Evolutionary conservation across 2,329 filamentous ascomycete species (phyloP).

Genomic region (Huntiella moniliformis): DNA sequence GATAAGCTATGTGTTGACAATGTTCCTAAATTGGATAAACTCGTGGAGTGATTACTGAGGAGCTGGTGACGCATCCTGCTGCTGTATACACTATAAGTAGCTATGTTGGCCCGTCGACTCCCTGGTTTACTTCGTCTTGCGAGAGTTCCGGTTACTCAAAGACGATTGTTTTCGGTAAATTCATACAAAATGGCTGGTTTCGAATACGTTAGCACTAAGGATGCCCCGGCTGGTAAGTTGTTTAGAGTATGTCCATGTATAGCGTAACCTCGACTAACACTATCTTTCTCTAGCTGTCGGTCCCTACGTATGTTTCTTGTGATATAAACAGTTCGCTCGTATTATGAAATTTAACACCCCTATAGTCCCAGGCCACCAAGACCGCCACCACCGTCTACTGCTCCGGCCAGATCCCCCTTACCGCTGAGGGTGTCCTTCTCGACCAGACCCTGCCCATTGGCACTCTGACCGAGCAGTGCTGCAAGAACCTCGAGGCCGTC

Average conservation of each 20-base stretch:
- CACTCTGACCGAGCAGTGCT: constrained; percentile 43
- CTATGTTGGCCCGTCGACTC: constrained; percentile 2
- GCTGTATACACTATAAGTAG: constrained; percentile 1
- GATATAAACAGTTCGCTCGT: neutral
- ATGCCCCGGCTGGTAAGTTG: constrained; percentile 38
- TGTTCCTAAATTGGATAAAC: constrained; percentile 3
- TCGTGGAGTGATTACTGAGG: neutral
- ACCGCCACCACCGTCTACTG: constrained; percentile 46
- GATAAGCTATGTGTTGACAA: neutral
- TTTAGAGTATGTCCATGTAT: neutral
- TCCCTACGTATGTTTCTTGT: constrained; percentile 35
- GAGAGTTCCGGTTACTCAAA: neutral
- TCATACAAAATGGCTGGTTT: constrained; percentile 10
- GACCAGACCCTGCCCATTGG: constrained; percentile 34
- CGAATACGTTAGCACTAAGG: constrained; percentile 34
- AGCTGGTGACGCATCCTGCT: neutral
- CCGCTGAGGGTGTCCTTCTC: constrained; percentile 34
- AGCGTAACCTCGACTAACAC: neutral
- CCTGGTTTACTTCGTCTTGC: neutral
- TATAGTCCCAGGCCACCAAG: constrained; percentile 47
- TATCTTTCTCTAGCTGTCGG: constrained; percentile 30
- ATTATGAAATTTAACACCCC: constrained; percentile 2
- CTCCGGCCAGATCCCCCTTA: constrained; percentile 55
- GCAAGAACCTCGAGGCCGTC: constrained; percentile 68
- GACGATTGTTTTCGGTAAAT: constrained; percentile 3